A percentile compares a stretch with the other conserved stretches of the same genome.
Conservation (phyloP, 1,139 yeast species). For the Taphrina deformans region DNA sequence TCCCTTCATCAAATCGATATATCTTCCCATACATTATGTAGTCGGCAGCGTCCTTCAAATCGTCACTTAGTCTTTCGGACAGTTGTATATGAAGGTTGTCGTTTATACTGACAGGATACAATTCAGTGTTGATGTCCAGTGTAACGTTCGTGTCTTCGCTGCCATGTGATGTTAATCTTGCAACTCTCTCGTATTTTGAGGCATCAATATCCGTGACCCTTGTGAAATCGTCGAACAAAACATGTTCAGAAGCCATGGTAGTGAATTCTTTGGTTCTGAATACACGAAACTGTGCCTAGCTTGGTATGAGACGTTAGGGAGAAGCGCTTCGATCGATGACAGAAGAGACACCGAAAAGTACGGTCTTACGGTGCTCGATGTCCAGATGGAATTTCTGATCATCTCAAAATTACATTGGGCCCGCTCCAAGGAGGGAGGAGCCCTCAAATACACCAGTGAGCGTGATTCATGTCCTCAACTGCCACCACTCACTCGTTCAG, state of each 20-base stretch:
- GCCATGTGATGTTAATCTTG: slow-evolving; percentile 84
- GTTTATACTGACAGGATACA: slow-evolving; percentile 77
- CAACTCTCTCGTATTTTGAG: slow-evolving; percentile 88
- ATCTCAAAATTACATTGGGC: too few species aligned
- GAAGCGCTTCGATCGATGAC: neutral
- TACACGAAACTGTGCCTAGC: neutral
- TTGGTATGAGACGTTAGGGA: neutral
- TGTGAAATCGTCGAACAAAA: slow-evolving; percentile 92
- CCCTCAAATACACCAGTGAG: neutral
- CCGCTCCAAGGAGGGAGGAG: neutral
- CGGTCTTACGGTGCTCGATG: too few species aligned
- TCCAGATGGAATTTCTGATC: too few species aligned
- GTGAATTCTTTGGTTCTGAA: neutral
- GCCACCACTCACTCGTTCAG: neutral
- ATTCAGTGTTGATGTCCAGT: slow-evolving; percentile 86
- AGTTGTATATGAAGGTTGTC: slow-evolving; percentile 86
- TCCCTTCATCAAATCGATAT: slow-evolving; percentile 89
- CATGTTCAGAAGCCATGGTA: slow-evolving; percentile 45
- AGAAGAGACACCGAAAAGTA: too few species aligned
- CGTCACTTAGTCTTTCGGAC: slow-evolving; percentile 68
- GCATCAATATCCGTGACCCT: slow-evolving; percentile 80
- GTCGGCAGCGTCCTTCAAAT: slow-evolving; percentile 92
- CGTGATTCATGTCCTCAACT: neutral
- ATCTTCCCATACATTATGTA: slow-evolving; percentile 98
- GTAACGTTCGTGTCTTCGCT: slow-evolving; percentile 82